Base-by-base conservation (phyloP, 106 monocot genomes). In the Gastrodia elata region DNA sequence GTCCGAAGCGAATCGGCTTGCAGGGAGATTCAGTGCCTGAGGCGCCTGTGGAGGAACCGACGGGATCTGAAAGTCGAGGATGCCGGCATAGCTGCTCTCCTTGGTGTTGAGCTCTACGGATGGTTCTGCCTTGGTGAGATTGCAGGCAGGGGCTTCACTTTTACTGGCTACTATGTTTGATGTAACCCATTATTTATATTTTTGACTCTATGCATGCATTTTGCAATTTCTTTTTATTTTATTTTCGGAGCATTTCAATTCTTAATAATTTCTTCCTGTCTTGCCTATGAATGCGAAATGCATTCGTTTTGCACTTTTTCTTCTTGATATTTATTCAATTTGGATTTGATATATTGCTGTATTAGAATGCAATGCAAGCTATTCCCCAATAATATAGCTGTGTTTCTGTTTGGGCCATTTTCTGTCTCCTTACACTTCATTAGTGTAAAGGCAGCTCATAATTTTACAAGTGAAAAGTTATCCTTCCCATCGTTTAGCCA, bases 41-140 rank as follows among this genome's bases (percentile, higher is more conserved):
- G 73, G 72, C 78, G 73, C 36, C 8, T 78, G 2, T 78, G 71
- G 78, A 78, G 65, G 78, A 78, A 78, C 65, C 43, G 78, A 43
- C 41, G 52, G 22, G 78, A 78, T 26, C 42, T 78, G 65, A 78
- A 65, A 49, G 78, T 78, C 20, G 78, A 78, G 71, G 73, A 78
- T 36, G 28, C 65, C 25, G 78, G 78, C 24, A 43, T 78, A 38
- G 78, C 78, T 44, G 72, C 78, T 33, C 72, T 78, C 0, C 73
- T 78, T 35, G 78, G 78, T 26, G 25, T 78, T 25, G 78, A 78
- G n/a, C 49, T 78, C 3, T 78, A 73, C 67, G 71, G 56, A 2
- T 78, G 78, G 78, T 78, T 78, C 65, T 73, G 78, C 24, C 42
- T 73, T 15, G 78, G 78, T 43, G 78, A 78, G 65, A 78, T 78